Conservation (phyloP, 148 eudicot species). For the Tetragonia tetragonoides region DNA sequence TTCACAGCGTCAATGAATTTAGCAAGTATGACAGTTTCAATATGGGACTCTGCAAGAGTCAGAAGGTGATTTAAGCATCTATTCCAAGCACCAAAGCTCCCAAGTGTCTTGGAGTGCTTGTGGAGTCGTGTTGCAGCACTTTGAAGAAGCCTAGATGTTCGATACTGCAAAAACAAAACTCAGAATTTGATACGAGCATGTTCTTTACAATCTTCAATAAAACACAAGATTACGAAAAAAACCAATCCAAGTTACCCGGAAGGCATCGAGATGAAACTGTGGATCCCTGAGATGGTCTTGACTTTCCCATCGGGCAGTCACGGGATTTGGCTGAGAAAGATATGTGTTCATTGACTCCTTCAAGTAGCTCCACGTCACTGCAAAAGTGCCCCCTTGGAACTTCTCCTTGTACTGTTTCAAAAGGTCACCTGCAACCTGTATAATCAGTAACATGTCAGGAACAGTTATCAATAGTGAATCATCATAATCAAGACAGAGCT, state of each 20-base stretch:
- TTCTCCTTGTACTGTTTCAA: conserved; percentile 88
- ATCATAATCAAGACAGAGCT: background rate
- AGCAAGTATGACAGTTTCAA: conserved; percentile 81
- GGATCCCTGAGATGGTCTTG: conserved; percentile 90
- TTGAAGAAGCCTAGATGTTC: conserved; percentile 93
- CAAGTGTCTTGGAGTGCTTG: conserved; percentile 83
- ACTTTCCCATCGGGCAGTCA: conserved; percentile 92
- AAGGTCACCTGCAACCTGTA: conserved; percentile 85
- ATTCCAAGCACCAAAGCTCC: conserved; percentile 97
- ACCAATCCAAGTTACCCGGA: conserved; percentile 49
- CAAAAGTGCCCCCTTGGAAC: conserved; percentile 77
- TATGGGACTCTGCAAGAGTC: conserved; percentile 94
- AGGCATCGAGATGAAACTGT: conserved; percentile 89
- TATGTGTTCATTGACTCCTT: conserved; percentile 89
- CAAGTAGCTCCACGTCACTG: conserved; percentile 94
- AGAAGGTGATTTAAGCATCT: conserved; percentile 94
- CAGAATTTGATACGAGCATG: background rate
- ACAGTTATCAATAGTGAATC: too few species aligned
- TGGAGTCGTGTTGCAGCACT: conserved; percentile 77
- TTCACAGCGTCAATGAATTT: conserved; percentile 78
- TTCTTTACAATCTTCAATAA: background rate
- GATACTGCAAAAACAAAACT: conserved; percentile 55
- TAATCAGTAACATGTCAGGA: conserved; percentile 9
- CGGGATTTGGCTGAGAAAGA: conserved; percentile 90
- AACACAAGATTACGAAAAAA: background rate